phyloP scores from a whole-genome alignment of 306 rosid genomes.

The Dalbergia oliveri region DNA sequence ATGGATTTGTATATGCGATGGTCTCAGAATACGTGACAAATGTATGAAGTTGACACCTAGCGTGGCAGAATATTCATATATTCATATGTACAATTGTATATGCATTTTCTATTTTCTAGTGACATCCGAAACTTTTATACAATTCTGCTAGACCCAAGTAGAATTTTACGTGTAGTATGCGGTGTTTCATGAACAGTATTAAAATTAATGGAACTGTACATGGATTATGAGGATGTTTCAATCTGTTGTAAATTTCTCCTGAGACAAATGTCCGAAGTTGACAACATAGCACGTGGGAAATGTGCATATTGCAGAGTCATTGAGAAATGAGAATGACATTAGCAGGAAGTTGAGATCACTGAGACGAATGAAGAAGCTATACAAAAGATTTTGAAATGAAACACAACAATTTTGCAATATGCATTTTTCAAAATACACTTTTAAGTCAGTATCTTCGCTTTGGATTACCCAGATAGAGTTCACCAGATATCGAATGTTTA shows the following conservation, averaged over 20 bases:
- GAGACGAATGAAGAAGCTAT: constrained; percentile 29
- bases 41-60: background rate
- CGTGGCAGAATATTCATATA: too few species aligned
- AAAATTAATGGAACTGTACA: background rate
- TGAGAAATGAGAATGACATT: constrained; percentile 13
- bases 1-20: background rate
- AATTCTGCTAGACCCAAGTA: background rate
- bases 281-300: background rate
- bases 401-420: background rate
- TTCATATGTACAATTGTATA: background rate
- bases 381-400: constrained; percentile 32
- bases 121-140: too few species aligned
- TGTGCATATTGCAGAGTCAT: background rate
- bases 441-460: constrained; percentile 30
- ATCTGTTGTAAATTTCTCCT: background rate
- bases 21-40: background rate
- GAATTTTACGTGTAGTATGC: background rate
- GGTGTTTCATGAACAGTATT: background rate
- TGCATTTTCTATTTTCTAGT: background rate
- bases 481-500: constrained; percentile 20
- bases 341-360: constrained; percentile 29
- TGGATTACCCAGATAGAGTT: constrained; percentile 32
- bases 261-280: background rate
- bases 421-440: constrained; percentile 23
- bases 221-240: background rate